Base-by-base conservation (phyloP, 495 filamentous ascomycete genomes). In the Talaromyces wortmannii region DNA sequence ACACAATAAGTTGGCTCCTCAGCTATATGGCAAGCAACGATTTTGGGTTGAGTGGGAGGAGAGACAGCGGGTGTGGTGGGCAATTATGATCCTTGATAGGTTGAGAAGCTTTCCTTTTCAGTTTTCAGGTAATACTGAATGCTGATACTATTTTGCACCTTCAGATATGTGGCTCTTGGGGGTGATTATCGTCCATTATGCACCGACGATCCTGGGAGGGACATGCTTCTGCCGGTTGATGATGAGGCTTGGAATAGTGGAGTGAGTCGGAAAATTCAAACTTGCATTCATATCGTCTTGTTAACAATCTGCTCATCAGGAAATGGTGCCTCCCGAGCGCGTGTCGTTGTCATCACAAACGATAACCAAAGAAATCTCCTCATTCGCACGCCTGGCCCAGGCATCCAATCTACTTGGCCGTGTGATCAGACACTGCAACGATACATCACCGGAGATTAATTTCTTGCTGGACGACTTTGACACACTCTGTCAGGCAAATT, bases 11-110 rank as follows among this genome's bases (percentile, higher is more conserved):
- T 18, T 48, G 7, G 36, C 59, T 7, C 29, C 45, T 11, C 40
- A 43, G 10, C n/a, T 43, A 58, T 23, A 23, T 23, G 23, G 23
- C 23, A 23, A 23, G 23, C 48, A 11, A 7, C 48, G 30, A 32
- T n/a, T 11, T 13, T 50, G 48, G 48, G 48, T 32, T 5, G 48
- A 50, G 6, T 50, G 48, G 48, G 48, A 50, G 31, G 48, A 50
- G 30, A 32, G 30, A 16, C 16, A 30, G 16, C 48, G 48, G 12
- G 48, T 50, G 48, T 50, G 48, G 48, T 50, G 48, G 48, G n/a
- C 31, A 13, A 32, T 50, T 29, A 30, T 50, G 30, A 50, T 31
- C 10, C 29, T 50, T 29, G 48, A 50, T 29, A 50, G 48, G 48
- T 50, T 30, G 6, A 3, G 1, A 23, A 23, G 23, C 23, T 23